Base-by-base conservation (phyloP, 1,139 yeast species). In the Scheffersomyces parashehatae region DNA sequence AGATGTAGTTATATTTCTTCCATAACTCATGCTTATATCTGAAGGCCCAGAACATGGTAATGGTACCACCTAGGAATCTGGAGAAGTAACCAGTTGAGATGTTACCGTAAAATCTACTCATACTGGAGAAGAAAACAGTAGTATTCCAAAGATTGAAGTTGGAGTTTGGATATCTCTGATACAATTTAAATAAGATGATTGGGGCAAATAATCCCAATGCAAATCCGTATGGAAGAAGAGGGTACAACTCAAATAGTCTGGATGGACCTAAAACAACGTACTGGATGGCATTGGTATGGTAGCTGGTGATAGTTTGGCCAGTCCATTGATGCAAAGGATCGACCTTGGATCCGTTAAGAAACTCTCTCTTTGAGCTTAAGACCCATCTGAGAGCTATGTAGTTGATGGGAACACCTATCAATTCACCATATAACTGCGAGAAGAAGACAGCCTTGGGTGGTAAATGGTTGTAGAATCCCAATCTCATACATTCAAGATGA, bases 301-400 rank as follows among this genome's bases (percentile, higher is more conserved):
- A 65, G 10, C 65, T 57, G 32, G 64, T 62, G 28, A 75, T 62
- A 4, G 62, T 51, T 47, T 75, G 80, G 5, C 77, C 79, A 3
- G 79, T 74, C 80, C 80, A 76, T 53, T 75, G 80, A 47, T 73
- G 73, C 31, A 74, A 57, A 1, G 78, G 76, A 49, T 76, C 81
- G 1, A 45, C 53, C 34, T 54, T 52, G 3, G 53, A 50, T 1
- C 80, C 80, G 20, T 56, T 55, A 30, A 75, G 54, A 44, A 54
- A 75, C 3, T 63, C 70, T 43, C 62, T 48, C 49, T 75, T 75
- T 15, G 70, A 56, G 3, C 50, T 45, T 34, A 75, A 51, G 11
- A 73, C 75, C 79, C 79, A 75, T 46, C 68, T 60, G 40, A 74
- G 55, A 3, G 79, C 71, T 11, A 65, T 43, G 47, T 73, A 75